Evolutionary conservation across 2,329 filamentous ascomycete genomes (phyloP).

Genomic region (Fusarium sp.): DNA sequence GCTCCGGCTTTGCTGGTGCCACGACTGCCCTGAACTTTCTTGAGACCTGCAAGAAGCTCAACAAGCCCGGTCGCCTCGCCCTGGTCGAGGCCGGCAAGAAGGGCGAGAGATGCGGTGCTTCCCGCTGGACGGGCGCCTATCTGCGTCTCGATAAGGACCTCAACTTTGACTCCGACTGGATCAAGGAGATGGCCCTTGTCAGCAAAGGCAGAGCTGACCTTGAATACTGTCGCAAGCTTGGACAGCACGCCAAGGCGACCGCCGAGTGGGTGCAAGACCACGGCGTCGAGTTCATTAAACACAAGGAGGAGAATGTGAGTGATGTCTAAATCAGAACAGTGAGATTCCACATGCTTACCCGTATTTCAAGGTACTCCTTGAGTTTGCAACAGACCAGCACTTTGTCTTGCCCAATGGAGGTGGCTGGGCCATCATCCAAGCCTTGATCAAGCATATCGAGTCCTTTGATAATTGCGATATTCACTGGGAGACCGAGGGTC

Average conservation of each 20-base stretch:
- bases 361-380: neutral
- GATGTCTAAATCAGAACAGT: neutral
- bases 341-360: neutral
- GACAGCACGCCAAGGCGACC: neutral
- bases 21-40: slow-evolving; percentile 7
- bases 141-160: slow-evolving; percentile 10
- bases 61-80: slow-evolving; percentile 8
- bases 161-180: slow-evolving; percentile 7
- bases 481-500: slow-evolving; percentile 1
- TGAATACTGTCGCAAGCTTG: slow-evolving; percentile 5
- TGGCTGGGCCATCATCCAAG: neutral
- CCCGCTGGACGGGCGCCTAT: slow-evolving; percentile 5
- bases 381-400: neutral
- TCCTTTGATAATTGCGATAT: neutral
- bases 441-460: neutral
- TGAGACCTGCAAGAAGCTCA: slow-evolving; percentile 1
- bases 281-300: slow-evolving; percentile 2
- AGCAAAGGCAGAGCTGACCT: neutral
- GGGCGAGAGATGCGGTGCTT: slow-evolving; percentile 7
- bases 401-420: neutral
- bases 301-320: slow-evolving; percentile 9
- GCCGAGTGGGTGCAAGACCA: neutral
- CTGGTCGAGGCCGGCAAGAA: slow-evolving; percentile 9
- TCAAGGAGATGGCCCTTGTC: slow-evolving; percentile 3
- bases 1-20: slow-evolving; percentile 6